A percentile compares a stretch with the other conserved stretches of the same genome.
These are phyloP conservation scores for Exophiala sideris DNA, from an alignment of 2,329 filamentous ascomycete species.

Conservation along the genomic window DNA sequence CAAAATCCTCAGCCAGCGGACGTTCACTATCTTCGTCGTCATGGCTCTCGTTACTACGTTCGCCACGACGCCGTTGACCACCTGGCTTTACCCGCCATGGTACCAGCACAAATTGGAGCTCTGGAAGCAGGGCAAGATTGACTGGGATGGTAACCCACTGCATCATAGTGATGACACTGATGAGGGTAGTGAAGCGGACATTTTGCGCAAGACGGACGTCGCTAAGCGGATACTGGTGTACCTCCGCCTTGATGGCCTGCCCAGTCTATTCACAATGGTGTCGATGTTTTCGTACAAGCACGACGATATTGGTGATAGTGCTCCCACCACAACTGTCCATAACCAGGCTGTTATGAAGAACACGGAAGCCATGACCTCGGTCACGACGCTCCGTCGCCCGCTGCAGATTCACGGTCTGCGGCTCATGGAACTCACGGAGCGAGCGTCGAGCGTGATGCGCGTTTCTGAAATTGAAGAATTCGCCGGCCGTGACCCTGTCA, in stretches of 20 bases:
- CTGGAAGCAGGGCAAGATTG: conserved; percentile 81
- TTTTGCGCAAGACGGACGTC: conserved; percentile 30
- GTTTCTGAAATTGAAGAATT: conserved; percentile 78
- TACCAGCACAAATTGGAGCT: conserved; percentile 70
- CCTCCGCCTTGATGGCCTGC: conserved; percentile 78
- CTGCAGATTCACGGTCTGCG: conserved; percentile 81
- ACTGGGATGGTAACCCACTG: conserved; percentile 68
- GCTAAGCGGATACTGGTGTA: conserved; percentile 69
- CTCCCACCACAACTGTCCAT: conserved; percentile 21
- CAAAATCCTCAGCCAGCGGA: conserved; percentile 72
- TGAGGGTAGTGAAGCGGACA: conserved; percentile 21
- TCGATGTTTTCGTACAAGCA: conserved; percentile 55
- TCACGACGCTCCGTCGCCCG: conserved; percentile 40
- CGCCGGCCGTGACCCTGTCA: conserved; percentile 71
- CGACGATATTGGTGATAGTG: conserved; percentile 25
- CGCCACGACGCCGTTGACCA: conserved; percentile 72
- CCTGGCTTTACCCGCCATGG: conserved; percentile 70
- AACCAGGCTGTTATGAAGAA: conserved; percentile 16
- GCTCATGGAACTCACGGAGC: conserved; percentile 81
- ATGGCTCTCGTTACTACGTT: conserved; percentile 90
- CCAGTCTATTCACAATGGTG: conserved; percentile 77
- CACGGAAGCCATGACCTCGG: conserved; percentile 9
- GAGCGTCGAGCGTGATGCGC: conserved; percentile 92
- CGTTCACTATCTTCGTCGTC: conserved; percentile 91
- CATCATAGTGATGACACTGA: conserved; percentile 45